Evolutionary conservation across 805 yeast species (phyloP).

Genomic region (Spathaspora girioi): DNA sequence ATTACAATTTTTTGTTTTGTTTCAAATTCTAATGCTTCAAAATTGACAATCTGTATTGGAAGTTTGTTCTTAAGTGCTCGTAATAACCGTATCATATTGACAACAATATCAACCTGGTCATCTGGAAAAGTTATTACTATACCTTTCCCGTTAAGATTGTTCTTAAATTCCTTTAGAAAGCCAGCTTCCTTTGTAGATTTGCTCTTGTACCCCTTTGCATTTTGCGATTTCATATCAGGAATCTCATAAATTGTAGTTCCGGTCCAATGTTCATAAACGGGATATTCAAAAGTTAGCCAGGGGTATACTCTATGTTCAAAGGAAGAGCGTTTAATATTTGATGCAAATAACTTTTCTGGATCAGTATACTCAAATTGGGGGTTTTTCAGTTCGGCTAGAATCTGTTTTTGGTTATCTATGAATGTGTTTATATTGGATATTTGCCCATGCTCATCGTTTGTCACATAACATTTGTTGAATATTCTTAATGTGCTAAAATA

Average conservation of each 20-base stretch:
- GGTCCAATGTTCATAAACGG: constrained; percentile 39
- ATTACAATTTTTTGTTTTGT: constrained; percentile 13
- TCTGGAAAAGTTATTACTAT: constrained; percentile 52
- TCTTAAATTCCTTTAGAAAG: constrained; percentile 23
- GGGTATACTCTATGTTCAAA: constrained; percentile 36
- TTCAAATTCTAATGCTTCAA: constrained; percentile 20
- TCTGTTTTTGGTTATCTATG: constrained; percentile 1
- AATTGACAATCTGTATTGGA: constrained; percentile 42
- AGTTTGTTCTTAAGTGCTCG: constrained; percentile 46
- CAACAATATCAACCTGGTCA: constrained; percentile 41
- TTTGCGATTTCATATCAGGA: constrained; percentile 12
- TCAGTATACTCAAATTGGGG: too few species aligned
- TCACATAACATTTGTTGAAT: constrained; percentile 41
- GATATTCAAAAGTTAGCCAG: constrained; percentile 35
- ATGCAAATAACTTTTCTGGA: too few species aligned
- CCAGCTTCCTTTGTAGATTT: constrained; percentile 6
- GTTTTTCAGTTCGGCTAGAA: too few species aligned
- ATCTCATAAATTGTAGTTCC: constrained; percentile 9
- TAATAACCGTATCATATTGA: constrained; percentile 46
- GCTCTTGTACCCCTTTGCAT: too few species aligned
- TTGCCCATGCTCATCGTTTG: constrained; percentile 13
- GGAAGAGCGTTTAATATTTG: constrained; percentile 10
- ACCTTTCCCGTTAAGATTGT: constrained; percentile 34
- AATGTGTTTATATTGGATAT: background rate
- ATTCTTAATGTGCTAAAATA: constrained; percentile 40